These are phyloP conservation scores for Stephanocyclus meneghinianus DNA, from an alignment of 352 stramenopile species.

Conservation along the genomic window DNA sequence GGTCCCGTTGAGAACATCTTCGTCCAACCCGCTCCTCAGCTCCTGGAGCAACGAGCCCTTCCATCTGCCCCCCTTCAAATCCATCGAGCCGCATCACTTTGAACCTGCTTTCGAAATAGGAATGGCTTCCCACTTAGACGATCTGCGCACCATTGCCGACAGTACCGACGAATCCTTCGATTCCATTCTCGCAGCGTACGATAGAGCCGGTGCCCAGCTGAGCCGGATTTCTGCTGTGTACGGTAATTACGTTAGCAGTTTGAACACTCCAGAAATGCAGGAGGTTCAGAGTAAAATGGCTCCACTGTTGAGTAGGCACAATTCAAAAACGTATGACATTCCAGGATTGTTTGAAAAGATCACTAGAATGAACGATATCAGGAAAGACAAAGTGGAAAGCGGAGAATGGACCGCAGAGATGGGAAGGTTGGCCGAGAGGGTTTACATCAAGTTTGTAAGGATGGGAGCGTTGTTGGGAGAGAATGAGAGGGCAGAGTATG, in stretches of 20 bases:
- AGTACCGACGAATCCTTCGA: constrained; percentile 64
- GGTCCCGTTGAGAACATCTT: background rate
- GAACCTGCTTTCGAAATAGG: constrained; percentile 65
- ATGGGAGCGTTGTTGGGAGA: constrained; percentile 67
- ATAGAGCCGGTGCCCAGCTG: constrained; percentile 63
- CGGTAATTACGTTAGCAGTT: constrained; percentile 66
- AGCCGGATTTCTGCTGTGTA: constrained; percentile 66
- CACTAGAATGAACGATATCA: constrained; percentile 51
- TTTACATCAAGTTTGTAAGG: constrained; percentile 75
- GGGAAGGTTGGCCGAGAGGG: constrained; percentile 69
- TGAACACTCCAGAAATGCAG: constrained; percentile 78
- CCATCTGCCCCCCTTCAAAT: constrained; percentile 75
- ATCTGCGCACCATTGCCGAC: constrained; percentile 74
- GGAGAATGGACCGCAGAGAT: constrained; percentile 63
- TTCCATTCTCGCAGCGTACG: constrained; percentile 74
- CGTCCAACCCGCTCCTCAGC: constrained; percentile 69
- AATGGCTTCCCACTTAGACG: constrained; percentile 67
- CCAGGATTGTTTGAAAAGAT: constrained; percentile 82
- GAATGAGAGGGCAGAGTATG: constrained; percentile 66
- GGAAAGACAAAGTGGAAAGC: constrained; percentile 42
- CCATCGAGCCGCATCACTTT: constrained; percentile 70
- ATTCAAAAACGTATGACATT: constrained; percentile 56
- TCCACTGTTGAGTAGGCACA: constrained; percentile 64
- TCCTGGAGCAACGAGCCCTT: constrained; percentile 76
- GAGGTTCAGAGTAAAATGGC: constrained; percentile 74